These are phyloP conservation scores for Nakaseomyces kungkrabaensis DNA, from an alignment of 1,139 yeast species.

Conservation along the genomic window DNA sequence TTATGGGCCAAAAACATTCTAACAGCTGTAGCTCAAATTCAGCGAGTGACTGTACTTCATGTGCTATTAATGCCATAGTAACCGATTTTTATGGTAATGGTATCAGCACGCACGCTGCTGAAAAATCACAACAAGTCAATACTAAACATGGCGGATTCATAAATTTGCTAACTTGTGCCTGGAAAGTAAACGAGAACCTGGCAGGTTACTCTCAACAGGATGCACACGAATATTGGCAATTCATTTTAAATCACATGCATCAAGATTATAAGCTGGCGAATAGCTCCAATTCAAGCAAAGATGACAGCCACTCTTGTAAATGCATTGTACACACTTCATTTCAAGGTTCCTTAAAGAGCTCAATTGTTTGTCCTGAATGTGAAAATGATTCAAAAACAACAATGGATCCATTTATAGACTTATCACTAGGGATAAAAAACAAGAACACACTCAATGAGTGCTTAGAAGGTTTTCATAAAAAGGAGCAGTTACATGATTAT, in stretches of 20 bases:
- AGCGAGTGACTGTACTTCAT: constrained; percentile 51
- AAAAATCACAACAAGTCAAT: constrained; percentile 36
- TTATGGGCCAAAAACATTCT: constrained; percentile 36
- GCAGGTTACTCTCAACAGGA: constrained; percentile 97
- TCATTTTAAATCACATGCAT: constrained; percentile 76
- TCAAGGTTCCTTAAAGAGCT: constrained; percentile 63
- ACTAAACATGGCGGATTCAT: constrained; percentile 21
- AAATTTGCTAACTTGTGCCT: constrained; percentile 58
- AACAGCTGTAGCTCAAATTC: constrained; percentile 20
- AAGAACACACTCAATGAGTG: constrained; percentile 46
- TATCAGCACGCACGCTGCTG: constrained; percentile 1
- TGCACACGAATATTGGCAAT: constrained; percentile 96
- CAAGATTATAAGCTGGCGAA: constrained; percentile 30
- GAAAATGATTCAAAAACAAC: constrained; percentile 49
- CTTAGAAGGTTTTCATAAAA: constrained; percentile 61
- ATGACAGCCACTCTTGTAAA: constrained; percentile 35
- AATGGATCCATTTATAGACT: constrained; percentile 82
- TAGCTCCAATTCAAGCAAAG: constrained; percentile 14
- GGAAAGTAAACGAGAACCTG: constrained; percentile 72
- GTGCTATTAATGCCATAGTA: constrained; percentile 74
- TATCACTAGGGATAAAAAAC: constrained; percentile 61
- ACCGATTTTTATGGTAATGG: constrained; percentile 36
- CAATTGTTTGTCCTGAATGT: constrained; percentile 68
- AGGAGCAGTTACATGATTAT: constrained; percentile 61
- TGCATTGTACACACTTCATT: constrained; percentile 80